Conservation (phyloP, 139 green algal species). For the Chlamydomonas sphaeroides region DNA sequence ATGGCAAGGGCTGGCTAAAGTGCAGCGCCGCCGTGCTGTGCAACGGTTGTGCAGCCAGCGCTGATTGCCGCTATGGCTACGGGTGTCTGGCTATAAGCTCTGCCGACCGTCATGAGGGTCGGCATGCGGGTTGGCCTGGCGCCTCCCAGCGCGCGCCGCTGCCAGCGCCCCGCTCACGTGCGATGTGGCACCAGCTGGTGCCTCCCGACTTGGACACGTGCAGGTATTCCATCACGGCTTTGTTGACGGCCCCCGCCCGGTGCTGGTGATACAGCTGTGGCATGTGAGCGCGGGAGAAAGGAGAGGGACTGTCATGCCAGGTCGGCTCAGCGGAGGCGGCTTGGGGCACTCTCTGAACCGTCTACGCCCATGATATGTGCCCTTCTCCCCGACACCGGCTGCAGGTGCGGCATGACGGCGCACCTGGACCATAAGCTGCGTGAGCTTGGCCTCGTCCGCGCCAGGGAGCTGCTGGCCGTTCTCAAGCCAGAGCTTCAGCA, state of each 20-base stretch:
- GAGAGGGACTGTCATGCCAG: too few relatives aligned
- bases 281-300: background rate
- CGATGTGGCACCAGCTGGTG: conserved; percentile 30
- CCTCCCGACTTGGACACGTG: conserved; percentile 26
- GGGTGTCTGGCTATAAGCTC: too few relatives aligned
- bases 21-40: too few relatives aligned
- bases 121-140: background rate
- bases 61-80: too few relatives aligned
- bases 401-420: too few relatives aligned
- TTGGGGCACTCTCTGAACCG: background rate
- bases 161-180: background rate
- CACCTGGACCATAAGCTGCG: conserved; percentile 11
- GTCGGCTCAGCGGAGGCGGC: too few relatives aligned
- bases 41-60: too few relatives aligned
- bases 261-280: conserved; percentile 20
- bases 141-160: background rate
- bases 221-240: conserved; percentile 17
- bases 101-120: background rate
- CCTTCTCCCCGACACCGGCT: background rate
- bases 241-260: background rate
- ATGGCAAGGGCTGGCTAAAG: background rate
- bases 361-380: background rate
- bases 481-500: conserved; percentile 1
- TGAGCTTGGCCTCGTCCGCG: background rate
- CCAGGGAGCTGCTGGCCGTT: background rate